phyloP scores from a whole-genome alignment of 768 basidiomycete genomes.

The Saitozyma sp. region DNA sequence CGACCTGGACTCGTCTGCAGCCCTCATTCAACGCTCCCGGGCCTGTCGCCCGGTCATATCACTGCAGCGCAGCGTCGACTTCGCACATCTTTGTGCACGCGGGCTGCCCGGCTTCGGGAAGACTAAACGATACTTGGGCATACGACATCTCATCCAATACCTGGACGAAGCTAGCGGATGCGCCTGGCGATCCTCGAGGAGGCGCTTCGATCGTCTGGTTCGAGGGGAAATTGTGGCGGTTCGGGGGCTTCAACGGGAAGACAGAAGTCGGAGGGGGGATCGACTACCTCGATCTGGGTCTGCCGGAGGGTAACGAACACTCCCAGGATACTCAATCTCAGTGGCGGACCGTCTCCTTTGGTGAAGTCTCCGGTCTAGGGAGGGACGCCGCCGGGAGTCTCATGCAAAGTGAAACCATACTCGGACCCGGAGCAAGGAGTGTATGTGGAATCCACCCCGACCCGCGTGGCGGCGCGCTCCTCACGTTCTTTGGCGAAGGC shows the following conservation, averaged over 20 bases:
- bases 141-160: constrained; percentile 15
- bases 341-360: constrained; percentile 14
- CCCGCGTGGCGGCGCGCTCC: constrained; percentile 2
- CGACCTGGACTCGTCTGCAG: constrained; percentile 10
- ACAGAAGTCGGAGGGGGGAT: constrained; percentile 28
- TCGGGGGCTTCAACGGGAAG: constrained; percentile 36
- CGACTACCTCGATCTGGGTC: constrained; percentile 13
- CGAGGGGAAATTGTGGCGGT: constrained; percentile 16
- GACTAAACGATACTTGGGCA: constrained; percentile 28
- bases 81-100: constrained; percentile 22
- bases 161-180: constrained; percentile 18
- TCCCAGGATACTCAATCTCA: neutral
- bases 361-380: constrained; percentile 7
- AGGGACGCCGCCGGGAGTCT: neutral
- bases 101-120: constrained; percentile 22
- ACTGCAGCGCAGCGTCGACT: constrained; percentile 15
- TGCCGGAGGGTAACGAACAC: neutral
- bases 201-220: constrained; percentile 13
- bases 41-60: constrained; percentile 25
- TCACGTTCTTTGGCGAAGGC: constrained; percentile 29
- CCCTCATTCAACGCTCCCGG: neutral
- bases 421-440: constrained; percentile 22
- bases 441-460: constrained; percentile 20
- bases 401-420: neutral
- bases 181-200: constrained; percentile 17